Percentiles rank a stretch among this genome's conserved stretches.
Conservation (phyloP, 345 rosid genomes). For the Eucalyptus cladocalyx region DNA sequence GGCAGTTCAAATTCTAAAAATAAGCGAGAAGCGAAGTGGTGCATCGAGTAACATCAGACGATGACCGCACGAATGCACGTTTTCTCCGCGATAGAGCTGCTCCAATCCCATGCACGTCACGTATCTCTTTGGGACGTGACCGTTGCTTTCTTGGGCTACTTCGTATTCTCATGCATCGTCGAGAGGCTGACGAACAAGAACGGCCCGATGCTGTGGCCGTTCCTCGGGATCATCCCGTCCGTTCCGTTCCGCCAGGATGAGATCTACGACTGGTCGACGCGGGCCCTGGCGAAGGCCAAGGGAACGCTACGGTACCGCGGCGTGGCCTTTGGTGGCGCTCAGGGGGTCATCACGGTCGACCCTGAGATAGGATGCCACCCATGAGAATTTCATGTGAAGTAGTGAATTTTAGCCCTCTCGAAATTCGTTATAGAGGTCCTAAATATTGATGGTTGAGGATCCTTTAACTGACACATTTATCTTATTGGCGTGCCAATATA, state of each 20-base stretch:
- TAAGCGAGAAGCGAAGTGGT: neutral
- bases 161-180: slow-evolving; percentile 31
- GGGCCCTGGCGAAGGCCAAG: slow-evolving; percentile 21
- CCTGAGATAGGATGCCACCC: slow-evolving; percentile 9
- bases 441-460: neutral
- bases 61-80: neutral
- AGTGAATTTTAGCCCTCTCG: neutral
- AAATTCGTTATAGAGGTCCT: neutral
- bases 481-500: neutral
- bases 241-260: slow-evolving; percentile 11
- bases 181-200: slow-evolving; percentile 33
- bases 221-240: slow-evolving; percentile 40
- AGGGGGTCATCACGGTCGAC: slow-evolving; percentile 40
- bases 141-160: slow-evolving; percentile 28
- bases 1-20: neutral
- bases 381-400: neutral
- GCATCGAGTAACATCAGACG: neutral
- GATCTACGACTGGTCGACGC: slow-evolving; percentile 22
- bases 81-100: slow-evolving; percentile 1
- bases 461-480: neutral
- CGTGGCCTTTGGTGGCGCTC: slow-evolving; percentile 39
- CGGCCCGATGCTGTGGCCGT: slow-evolving; percentile 58
- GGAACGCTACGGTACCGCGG: slow-evolving; percentile 47
- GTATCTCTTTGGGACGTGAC: slow-evolving; percentile 26
- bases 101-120: neutral